These are phyloP conservation scores for Colletotrichum gloeosporioides DNA, from an alignment of 2,329 filamentous ascomycete genomes.

Conservation along the genomic window DNA sequence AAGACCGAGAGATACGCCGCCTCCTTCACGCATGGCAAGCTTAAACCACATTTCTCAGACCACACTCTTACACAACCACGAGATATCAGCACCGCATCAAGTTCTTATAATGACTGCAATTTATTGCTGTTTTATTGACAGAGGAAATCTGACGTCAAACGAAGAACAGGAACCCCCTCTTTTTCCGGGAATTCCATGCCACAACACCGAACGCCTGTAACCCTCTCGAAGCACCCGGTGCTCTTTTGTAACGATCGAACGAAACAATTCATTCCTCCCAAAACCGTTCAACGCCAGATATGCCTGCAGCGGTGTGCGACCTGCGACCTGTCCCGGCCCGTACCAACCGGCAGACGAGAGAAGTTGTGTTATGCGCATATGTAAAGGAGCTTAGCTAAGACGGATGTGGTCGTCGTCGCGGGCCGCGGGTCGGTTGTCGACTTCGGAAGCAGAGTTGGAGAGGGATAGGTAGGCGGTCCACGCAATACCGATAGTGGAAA, in stretches of 20 bases:
- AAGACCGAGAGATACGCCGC: slow-evolving; percentile 12
- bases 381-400: slow-evolving; percentile 28
- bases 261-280: not conserved
- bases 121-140: not conserved
- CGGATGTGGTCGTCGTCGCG: slow-evolving; percentile 37
- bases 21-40: not conserved
- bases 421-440: slow-evolving; percentile 33
- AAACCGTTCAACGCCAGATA: not conserved
- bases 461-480: slow-evolving; percentile 98
- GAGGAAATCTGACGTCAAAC: not conserved
- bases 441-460: slow-evolving; percentile 78
- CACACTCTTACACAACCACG: not conserved
- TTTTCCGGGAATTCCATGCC: not conserved
- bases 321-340: not conserved
- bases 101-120: not conserved
- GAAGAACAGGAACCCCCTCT: not conserved
- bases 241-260: not conserved
- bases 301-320: not conserved
- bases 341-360: not conserved
- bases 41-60: not conserved
- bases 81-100: not conserved
- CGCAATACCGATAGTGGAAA: slow-evolving; percentile 92
- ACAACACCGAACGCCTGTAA: slow-evolving; percentile 11
- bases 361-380: not conserved
- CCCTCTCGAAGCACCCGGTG: not conserved